Percentiles rank a stretch among this genome's conserved stretches.
Evolutionary conservation across 2,329 filamentous ascomycete species (phyloP).

Genomic region (Xylariaceae sp.): DNA sequence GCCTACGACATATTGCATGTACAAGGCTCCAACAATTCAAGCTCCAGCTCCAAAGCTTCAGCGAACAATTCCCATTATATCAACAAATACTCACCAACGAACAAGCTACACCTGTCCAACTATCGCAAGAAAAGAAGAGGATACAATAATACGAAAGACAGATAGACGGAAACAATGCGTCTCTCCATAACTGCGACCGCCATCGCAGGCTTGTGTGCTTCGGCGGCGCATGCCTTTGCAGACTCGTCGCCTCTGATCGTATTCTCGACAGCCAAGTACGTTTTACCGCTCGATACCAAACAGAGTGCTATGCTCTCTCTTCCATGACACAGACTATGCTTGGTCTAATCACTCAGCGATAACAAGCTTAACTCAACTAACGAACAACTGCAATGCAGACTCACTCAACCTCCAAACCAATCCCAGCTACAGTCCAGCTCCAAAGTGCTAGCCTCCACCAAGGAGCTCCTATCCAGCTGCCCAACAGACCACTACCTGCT

Average conservation of each 20-base stretch:
- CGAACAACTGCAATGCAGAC: conserved; percentile 14
- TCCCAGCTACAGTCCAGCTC: conserved; percentile 47
- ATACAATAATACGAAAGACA: not conserved
- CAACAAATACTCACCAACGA: not conserved
- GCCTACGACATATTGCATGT: not conserved
- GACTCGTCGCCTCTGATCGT: conserved; percentile 88
- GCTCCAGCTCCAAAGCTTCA: conserved; percentile 3
- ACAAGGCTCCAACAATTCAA: conserved; percentile 5
- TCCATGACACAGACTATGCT: no score
- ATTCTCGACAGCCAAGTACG: conserved; percentile 80
- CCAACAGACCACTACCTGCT: conserved; percentile 74
- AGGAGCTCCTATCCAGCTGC: conserved; percentile 59
- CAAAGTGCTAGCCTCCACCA: conserved; percentile 40
- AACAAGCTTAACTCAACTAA: no score
- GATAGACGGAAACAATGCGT: conserved; percentile 45
- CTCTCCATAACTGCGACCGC: conserved; percentile 47
- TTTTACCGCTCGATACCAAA: not conserved
- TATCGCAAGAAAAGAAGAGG: not conserved
- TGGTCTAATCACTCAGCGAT: no score
- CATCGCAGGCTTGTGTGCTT: conserved; percentile 52
- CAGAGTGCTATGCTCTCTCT: no score
- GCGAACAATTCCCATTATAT: not conserved
- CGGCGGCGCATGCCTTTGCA: conserved; percentile 68
- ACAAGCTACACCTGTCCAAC: not conserved
- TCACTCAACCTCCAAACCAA: conserved; percentile 32